These are phyloP conservation scores for Vickermania ingenoplastis DNA, from an alignment of 208 protist species.

Conservation along the genomic window DNA sequence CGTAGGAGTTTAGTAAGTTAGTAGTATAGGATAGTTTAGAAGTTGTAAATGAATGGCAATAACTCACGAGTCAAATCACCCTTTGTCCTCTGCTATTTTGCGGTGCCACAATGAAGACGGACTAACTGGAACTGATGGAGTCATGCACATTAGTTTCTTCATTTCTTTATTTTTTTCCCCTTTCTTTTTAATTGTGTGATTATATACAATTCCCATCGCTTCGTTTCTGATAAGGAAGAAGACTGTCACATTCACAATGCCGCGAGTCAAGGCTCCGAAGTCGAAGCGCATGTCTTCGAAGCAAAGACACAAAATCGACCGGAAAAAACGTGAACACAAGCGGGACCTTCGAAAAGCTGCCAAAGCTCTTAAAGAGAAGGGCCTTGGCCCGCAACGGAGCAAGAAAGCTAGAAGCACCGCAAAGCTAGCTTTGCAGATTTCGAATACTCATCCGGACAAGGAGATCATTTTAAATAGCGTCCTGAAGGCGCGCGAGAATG, in stretches of 20 bases:
- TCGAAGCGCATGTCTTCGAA: constrained; percentile 80
- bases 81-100: no score
- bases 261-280: constrained; percentile 51
- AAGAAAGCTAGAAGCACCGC: constrained; percentile 71
- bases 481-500: constrained; percentile 60
- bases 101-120: no score
- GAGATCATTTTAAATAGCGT: constrained; percentile 68
- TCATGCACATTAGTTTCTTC: constrained; percentile 1
- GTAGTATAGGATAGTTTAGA: constrained; percentile 3
- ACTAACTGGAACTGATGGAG: no score
- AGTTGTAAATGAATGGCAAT: no score
- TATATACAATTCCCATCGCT: constrained; percentile 10
- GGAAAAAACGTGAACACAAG: constrained; percentile 85
- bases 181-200: constrained; percentile 8
- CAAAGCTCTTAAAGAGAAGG: constrained; percentile 68
- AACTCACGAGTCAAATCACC: background rate
- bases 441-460: constrained; percentile 80
- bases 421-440: constrained; percentile 72
- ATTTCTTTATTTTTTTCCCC: constrained; percentile 14
- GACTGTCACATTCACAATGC: constrained; percentile 25
- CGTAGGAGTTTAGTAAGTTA: background rate
- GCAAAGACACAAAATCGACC: constrained; percentile 83
- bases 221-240: constrained; percentile 4
- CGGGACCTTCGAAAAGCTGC: constrained; percentile 78
- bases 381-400: constrained; percentile 53